Percentiles rank a stretch among this genome's conserved stretches.
Conservation (phyloP, 192 early-diverging fungal species). For the Gigaspora rosea region DNA sequence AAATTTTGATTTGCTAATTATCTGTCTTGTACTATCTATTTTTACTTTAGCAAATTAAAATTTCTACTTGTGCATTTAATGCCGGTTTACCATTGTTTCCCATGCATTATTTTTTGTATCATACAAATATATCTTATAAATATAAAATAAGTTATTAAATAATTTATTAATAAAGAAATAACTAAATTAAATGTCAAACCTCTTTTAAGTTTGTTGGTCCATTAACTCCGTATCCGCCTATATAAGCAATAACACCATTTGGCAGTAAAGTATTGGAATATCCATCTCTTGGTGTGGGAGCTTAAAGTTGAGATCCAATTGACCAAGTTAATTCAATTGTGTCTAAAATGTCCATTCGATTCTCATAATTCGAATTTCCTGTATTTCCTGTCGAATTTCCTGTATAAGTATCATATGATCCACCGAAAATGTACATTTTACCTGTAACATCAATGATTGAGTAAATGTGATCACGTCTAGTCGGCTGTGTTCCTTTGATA, state of each 20-base stretch:
- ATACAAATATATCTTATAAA: not conserved
- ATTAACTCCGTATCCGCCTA: not conserved
- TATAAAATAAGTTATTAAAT: not conserved
- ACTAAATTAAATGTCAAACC: not conserved
- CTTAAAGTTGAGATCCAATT: not conserved
- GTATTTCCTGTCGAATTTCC: not conserved
- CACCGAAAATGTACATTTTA: constrained; percentile 12
- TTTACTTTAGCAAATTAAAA: not conserved
- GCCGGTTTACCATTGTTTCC: not conserved
- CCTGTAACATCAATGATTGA: not conserved
- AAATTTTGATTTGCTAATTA: too few species aligned
- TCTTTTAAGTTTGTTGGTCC: not conserved
- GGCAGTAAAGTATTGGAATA: not conserved
- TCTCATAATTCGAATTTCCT: too few species aligned
- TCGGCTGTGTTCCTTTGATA: not conserved
- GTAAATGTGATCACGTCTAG: not conserved
- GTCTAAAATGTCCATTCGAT: not conserved
- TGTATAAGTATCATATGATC: not conserved
- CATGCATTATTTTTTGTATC: not conserved
- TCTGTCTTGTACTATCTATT: too few species aligned
- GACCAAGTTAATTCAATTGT: not conserved
- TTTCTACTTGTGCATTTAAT: not conserved
- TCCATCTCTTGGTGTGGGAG: not conserved
- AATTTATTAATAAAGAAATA: not conserved
- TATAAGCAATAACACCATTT: constrained; percentile 7